Evolutionary conservation across 139 green algal genomes (phyloP).

Genomic region (Pleodorina starrii): DNA sequence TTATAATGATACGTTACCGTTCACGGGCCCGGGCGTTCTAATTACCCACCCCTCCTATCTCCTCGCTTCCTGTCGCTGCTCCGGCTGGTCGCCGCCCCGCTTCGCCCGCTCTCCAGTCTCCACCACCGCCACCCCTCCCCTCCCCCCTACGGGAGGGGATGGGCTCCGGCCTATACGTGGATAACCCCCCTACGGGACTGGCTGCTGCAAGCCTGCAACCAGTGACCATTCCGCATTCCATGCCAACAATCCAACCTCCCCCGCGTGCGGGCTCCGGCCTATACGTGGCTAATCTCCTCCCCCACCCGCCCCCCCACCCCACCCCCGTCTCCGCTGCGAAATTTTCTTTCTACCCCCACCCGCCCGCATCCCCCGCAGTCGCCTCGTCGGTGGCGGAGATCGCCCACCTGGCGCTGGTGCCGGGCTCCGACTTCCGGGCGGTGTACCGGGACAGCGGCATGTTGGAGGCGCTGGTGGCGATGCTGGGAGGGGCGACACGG

Average conservation of each 20-base stretch:
- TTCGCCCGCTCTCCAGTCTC: too few relatives aligned
- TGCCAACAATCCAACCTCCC: background rate
- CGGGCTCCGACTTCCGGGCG: background rate
- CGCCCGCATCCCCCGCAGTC: background rate
- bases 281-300: background rate
- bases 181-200: too few relatives aligned
- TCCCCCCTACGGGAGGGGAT: too few relatives aligned
- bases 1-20: too few relatives aligned
- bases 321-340: background rate
- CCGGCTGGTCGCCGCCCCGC: too few relatives aligned
- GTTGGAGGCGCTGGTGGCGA: constrained; percentile 22
- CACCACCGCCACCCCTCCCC: too few relatives aligned
- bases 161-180: too few relatives aligned
- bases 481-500: too few relatives aligned
- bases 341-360: background rate
- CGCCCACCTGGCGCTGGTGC: constrained; percentile 27
- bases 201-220: too few relatives aligned
- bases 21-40: too few relatives aligned
- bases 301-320: background rate
- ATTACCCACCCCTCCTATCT: background rate
- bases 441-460: constrained; percentile 32
- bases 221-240: too few relatives aligned
- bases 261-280: background rate
- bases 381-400: background rate
- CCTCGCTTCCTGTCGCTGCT: too few relatives aligned